Conservation (phyloP, 2,329 filamentous ascomycete species). For the Chrysosporium queenslandicum region DNA sequence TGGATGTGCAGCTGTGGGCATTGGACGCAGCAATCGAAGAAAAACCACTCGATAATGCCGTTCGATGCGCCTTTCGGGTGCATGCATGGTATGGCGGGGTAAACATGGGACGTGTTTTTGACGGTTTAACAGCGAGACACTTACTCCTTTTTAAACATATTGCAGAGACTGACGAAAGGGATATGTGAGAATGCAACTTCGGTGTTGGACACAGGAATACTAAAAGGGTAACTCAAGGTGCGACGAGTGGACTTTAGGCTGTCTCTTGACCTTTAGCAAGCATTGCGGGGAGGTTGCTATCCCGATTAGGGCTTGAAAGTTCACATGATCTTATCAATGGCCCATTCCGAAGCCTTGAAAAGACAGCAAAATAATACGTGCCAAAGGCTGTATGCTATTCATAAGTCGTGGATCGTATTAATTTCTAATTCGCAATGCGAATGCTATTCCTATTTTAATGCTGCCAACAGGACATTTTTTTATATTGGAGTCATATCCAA, state of each 20-base stretch:
- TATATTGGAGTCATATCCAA: neutral
- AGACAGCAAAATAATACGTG: neutral
- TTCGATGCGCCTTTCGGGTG: neutral
- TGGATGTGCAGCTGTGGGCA: neutral
- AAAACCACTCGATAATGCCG: too few species aligned
- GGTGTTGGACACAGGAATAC: neutral
- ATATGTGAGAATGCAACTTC: neutral
- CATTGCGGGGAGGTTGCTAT: neutral
- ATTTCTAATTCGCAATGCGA: neutral
- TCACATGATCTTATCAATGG: conserved; percentile 1
- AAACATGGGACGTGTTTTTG: neutral
- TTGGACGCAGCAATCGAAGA: neutral
- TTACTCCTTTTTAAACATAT: conserved; percentile 92
- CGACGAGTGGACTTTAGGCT: neutral
- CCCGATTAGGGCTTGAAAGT: conserved; percentile 1
- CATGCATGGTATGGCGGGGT: conserved; percentile 1
- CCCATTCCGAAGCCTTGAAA: neutral
- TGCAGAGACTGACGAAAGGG: conserved; percentile 19
- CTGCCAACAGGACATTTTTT: too few species aligned
- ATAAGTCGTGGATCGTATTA: conserved; percentile 6
- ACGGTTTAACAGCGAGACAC: conserved; percentile 23
- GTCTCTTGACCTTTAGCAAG: neutral
- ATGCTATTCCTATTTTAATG: too few species aligned
- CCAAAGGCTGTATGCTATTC: neutral
- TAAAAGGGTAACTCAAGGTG: neutral